Conservation (phyloP, 257 asterid species). For the Fraxinus pennsylvanica region DNA sequence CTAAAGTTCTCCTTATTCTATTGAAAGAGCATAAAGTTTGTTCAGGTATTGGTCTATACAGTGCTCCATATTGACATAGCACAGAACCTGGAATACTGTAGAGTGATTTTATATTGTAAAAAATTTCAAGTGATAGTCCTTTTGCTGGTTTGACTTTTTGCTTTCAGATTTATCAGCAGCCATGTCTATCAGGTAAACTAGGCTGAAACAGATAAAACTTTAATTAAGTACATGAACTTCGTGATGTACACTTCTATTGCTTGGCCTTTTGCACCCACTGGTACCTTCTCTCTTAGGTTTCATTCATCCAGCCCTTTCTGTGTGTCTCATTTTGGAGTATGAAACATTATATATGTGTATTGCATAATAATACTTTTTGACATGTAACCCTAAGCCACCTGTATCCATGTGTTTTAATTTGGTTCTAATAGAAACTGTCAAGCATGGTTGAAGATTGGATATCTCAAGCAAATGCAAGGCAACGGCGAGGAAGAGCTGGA, state of each 20-base stretch:
- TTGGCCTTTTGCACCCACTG: constrained; percentile 11
- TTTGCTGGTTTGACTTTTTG: neutral
- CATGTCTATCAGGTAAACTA: neutral
- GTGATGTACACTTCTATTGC: neutral
- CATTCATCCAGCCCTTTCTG: neutral
- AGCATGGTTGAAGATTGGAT: constrained; percentile 99
- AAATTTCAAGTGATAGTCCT: neutral
- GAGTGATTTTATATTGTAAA: neutral
- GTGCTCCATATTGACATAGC: neutral
- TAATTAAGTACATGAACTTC: neutral
- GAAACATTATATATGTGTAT: neutral
- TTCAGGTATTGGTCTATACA: constrained; percentile 5
- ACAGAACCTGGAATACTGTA: neutral
- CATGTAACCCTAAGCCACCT: constrained; percentile 10
- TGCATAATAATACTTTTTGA: neutral
- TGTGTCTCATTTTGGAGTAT: constrained; percentile 11
- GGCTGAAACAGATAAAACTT: neutral
- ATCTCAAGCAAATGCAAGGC: constrained; percentile 96
- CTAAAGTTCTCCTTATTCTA: neutral
- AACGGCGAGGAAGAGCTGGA: constrained; percentile 99
- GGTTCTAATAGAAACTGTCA: constrained; percentile 71
- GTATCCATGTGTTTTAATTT: neutral
- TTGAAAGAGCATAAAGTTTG: neutral
- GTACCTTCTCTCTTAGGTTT: constrained; percentile 13
- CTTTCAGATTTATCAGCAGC: neutral